Evolutionary conservation across 2,329 filamentous ascomycete genomes (phyloP).

Genomic region (Fusarium chaquense): DNA sequence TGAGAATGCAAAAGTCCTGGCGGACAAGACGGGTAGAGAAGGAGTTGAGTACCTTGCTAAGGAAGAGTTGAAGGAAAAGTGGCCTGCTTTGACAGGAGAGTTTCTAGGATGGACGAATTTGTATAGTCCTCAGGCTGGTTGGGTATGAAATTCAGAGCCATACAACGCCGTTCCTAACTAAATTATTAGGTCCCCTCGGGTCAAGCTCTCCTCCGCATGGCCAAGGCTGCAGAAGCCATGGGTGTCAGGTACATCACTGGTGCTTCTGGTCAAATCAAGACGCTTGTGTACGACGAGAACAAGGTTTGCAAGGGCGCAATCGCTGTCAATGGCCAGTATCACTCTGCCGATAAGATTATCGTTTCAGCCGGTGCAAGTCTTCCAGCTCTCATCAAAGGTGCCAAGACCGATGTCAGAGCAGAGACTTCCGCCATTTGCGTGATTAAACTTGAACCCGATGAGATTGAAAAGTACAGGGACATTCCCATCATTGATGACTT

Average conservation of each 20-base stretch:
- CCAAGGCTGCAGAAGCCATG: conserved; percentile 42
- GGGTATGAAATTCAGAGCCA: conserved; percentile 40
- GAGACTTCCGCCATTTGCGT: conserved; percentile 75
- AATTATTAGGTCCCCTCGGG: conserved; percentile 37
- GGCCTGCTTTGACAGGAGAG: conserved; percentile 48
- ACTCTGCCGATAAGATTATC: conserved; percentile 70
- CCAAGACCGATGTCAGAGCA: conserved; percentile 70
- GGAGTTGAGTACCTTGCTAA: conserved; percentile 47
- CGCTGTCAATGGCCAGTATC: conserved; percentile 58
- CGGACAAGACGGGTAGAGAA: conserved; percentile 38
- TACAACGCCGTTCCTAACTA: background rate
- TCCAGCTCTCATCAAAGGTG: conserved; percentile 67
- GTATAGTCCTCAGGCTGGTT: conserved; percentile 47
- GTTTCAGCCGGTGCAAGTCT: conserved; percentile 77
- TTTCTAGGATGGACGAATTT: conserved; percentile 49
- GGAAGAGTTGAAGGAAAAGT: conserved; percentile 45
- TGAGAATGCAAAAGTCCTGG: conserved; percentile 44
- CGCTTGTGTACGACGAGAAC: conserved; percentile 45
- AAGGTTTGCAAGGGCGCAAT: conserved; percentile 59
- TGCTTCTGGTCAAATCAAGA: conserved; percentile 39
- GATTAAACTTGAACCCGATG: conserved; percentile 68
- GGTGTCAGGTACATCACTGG: conserved; percentile 50
- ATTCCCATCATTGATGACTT: conserved; percentile 52
- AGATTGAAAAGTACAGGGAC: conserved; percentile 65
- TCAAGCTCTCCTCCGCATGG: conserved; percentile 51